Percentiles rank a stretch among this genome's conserved stretches.
Evolutionary conservation across 306 rosid genomes (phyloP).

Genomic region (Castanopsis chinensis): DNA sequence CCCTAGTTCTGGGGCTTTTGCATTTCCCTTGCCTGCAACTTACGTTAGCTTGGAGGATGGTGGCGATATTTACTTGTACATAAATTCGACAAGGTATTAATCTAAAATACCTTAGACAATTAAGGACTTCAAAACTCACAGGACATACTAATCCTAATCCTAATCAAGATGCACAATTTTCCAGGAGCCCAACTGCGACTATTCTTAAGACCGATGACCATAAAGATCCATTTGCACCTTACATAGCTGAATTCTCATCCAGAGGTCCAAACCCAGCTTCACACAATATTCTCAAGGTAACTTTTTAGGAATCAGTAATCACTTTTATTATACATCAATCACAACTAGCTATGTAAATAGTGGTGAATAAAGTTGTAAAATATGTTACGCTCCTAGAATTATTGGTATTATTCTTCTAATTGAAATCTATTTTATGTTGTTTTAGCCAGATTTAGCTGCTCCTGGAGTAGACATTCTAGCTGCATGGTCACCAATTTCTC

Average conservation of each 20-base stretch:
- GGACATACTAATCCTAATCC: not conserved
- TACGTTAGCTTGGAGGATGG: conserved; percentile 2
- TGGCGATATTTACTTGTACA: conserved; percentile 6
- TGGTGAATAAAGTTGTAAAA: too few relatives aligned
- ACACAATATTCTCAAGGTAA: conserved; percentile 25
- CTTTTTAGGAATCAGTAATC: too few relatives aligned
- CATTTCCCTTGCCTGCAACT: conserved; percentile 32
- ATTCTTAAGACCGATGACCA: conserved; percentile 27
- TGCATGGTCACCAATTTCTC: conserved; percentile 23
- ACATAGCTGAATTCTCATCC: conserved; percentile 36
- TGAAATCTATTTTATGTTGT: too few relatives aligned
- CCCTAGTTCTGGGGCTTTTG: not conserved
- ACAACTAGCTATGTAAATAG: too few relatives aligned
- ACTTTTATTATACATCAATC: too few relatives aligned
- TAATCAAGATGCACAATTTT: not conserved
- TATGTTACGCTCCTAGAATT: too few relatives aligned
- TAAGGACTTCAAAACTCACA: not conserved
- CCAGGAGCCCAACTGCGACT: conserved; percentile 41
- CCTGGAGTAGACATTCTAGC: conserved; percentile 44
- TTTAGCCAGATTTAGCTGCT: conserved; percentile 49
- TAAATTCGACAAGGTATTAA: conserved; percentile 19
- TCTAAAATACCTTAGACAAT: not conserved
- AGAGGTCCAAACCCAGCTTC: conserved; percentile 53
- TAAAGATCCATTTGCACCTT: conserved; percentile 30
- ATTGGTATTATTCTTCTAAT: too few relatives aligned